phyloP scores from a whole-genome alignment of 2,329 filamentous ascomycete genomes.

The Ceratocystis albifundus region DNA sequence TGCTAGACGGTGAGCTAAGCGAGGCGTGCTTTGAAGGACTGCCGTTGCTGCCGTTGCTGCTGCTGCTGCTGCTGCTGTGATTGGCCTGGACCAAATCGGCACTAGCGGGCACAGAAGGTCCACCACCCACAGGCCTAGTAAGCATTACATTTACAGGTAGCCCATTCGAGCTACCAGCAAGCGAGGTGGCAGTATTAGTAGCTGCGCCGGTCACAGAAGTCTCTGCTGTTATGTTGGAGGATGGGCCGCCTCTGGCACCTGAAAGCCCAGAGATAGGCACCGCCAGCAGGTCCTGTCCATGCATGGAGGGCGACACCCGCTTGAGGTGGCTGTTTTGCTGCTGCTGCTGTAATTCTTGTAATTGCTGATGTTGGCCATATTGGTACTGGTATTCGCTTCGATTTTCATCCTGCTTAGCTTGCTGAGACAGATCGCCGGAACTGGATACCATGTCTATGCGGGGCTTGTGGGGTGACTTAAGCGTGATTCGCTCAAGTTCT shows the following conservation, averaged over 20 bases:
- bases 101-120: not conserved
- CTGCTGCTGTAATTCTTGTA: not conserved
- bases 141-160: not conserved
- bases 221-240: not conserved
- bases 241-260: no score
- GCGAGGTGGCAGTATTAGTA: not conserved
- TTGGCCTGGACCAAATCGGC: not conserved
- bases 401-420: not conserved
- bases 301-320: not conserved
- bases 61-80: no score
- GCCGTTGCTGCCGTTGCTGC: no score
- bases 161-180: not conserved
- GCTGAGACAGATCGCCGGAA: constrained; percentile 11
- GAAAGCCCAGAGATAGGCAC: not conserved
- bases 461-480: constrained; percentile 16
- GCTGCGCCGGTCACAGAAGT: not conserved
- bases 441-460: constrained; percentile 12
- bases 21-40: not conserved
- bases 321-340: not conserved
- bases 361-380: not conserved
- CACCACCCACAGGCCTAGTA: not conserved
- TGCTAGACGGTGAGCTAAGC: not conserved
- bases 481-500: constrained; percentile 15
- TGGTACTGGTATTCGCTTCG: not conserved
- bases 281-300: not conserved